Evolutionary conservation across 2,329 filamentous ascomycete species (phyloP), one percentile per base, ranked within the genome.

Genomic region (Paraconiothyrium sp.): DNA sequence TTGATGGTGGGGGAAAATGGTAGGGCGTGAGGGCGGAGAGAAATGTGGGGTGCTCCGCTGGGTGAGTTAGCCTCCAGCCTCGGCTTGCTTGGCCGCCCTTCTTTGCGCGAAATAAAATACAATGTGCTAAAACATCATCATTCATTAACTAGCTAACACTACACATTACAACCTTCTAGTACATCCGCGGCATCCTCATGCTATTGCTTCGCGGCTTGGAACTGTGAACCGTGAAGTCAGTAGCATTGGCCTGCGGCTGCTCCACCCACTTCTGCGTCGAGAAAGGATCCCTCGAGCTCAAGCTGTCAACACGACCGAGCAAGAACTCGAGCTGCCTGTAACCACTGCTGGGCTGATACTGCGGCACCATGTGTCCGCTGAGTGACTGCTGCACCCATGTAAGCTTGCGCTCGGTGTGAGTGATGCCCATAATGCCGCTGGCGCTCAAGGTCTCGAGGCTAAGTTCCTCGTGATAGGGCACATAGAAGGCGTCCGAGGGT

Each of bases 321-420:
- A 95, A 75, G 70, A 91, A 90, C 82, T 95, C 92, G 22, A 95
- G 75, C 60, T 92, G 89, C 37, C 92, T 82, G 73, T 91, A 92
- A 0, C 89, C 85, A 0, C 88, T 89, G 14, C 84, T 85, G 0
- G 91, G 89, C 20, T 88, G 85, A 71, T 91, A 93, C 76, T 91
- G 87, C 0, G 85, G 85, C 6, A 86, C 79, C 84, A 89, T 90
- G 78, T 94, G 90, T 0, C 92, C 92, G 0, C 84, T 81, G 11
- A 90, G 73, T 43, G 86, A 83, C 58, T 93, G 84, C 35, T 85
- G 85, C 2, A 89, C 88, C 66, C 87, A 92, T 0, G 92, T 95
- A 50, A 97, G 79, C 0, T 91, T 91, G 46, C 92, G 84, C 82
- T 96, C 93, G 0, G 88, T 90, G 68, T 91, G 88, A 16, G 85